Conservation (phyloP, 148 eudicot species). For the Simmondsia chinensis region DNA sequence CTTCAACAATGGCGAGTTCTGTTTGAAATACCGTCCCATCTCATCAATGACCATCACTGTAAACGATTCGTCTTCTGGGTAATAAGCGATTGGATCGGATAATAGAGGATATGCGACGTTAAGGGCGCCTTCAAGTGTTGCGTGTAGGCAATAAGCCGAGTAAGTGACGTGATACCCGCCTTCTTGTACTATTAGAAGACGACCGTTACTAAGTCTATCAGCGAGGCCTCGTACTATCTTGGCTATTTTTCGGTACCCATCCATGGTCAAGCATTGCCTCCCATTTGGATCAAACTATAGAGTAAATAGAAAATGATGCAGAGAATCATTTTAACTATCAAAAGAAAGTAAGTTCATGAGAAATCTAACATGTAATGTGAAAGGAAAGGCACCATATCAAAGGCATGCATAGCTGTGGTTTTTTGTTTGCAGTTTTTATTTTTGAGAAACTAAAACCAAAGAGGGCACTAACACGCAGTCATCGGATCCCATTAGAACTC, state of each 20-base stretch:
- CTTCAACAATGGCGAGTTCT: slow-evolving; percentile 33
- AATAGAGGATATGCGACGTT: slow-evolving; percentile 40
- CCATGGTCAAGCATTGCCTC: slow-evolving; percentile 96
- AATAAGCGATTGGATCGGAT: slow-evolving; percentile 71
- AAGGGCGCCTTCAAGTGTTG: slow-evolving; percentile 80
- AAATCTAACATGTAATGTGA: too few relatives aligned
- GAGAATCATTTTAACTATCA: too few relatives aligned
- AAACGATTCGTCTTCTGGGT: slow-evolving; percentile 68
- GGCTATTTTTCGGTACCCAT: slow-evolving; percentile 67
- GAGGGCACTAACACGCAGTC: too few relatives aligned
- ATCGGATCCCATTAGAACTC: too few relatives aligned
- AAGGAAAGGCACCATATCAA: too few relatives aligned
- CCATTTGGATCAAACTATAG: slow-evolving; percentile 96
- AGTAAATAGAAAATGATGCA: neutral
- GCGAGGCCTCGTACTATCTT: slow-evolving; percentile 46
- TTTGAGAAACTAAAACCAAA: too few relatives aligned
- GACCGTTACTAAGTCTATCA: slow-evolving; percentile 45
- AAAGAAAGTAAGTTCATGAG: too few relatives aligned
- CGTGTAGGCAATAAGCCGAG: slow-evolving; percentile 91
- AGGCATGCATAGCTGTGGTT: too few relatives aligned
- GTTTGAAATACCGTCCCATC: slow-evolving; percentile 36
- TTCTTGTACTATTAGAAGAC: slow-evolving; percentile 80
- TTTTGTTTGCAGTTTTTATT: too few relatives aligned
- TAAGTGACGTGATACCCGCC: slow-evolving; percentile 94
- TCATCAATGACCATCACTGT: slow-evolving; percentile 31